Evolutionary conservation across 2,329 filamentous ascomycete genomes (phyloP).

Genomic region (Lojkania enalia): DNA sequence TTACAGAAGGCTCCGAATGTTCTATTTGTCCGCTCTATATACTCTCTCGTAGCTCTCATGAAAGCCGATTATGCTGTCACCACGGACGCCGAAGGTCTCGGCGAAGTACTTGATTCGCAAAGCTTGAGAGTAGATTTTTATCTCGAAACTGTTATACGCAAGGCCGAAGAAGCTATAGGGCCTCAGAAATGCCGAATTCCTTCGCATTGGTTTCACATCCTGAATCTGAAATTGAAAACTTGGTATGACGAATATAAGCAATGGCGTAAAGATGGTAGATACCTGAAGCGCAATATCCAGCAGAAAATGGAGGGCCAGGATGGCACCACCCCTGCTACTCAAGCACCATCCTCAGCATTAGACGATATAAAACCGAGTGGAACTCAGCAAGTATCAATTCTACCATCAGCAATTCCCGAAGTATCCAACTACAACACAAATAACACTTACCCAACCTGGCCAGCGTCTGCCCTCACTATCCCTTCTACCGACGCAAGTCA

Average conservation of each 20-base stretch:
- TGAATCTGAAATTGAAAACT: conserved; percentile 33
- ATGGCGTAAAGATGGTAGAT: conserved; percentile 31
- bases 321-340: not conserved
- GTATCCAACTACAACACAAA: conserved; percentile 13
- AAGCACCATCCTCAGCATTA: not conserved
- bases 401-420: not conserved
- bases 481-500: not conserved
- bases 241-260: conserved; percentile 38
- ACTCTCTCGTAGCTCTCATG: conserved; percentile 36
- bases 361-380: not conserved
- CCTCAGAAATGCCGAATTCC: conserved; percentile 37
- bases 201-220: conserved; percentile 35
- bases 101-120: conserved; percentile 36
- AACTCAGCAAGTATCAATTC: no score
- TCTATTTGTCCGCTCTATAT: conserved; percentile 38
- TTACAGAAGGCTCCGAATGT: conserved; percentile 33
- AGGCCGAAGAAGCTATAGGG: conserved; percentile 30
- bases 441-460: conserved; percentile 6
- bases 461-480: not conserved
- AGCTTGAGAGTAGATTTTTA: conserved; percentile 39
- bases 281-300: conserved; percentile 23
- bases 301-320: not conserved
- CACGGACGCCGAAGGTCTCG: conserved; percentile 37
- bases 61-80: conserved; percentile 42
- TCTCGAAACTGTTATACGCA: conserved; percentile 26